Conservation (phyloP, 2,329 filamentous ascomycete species). For the Botrytis fabae region DNA sequence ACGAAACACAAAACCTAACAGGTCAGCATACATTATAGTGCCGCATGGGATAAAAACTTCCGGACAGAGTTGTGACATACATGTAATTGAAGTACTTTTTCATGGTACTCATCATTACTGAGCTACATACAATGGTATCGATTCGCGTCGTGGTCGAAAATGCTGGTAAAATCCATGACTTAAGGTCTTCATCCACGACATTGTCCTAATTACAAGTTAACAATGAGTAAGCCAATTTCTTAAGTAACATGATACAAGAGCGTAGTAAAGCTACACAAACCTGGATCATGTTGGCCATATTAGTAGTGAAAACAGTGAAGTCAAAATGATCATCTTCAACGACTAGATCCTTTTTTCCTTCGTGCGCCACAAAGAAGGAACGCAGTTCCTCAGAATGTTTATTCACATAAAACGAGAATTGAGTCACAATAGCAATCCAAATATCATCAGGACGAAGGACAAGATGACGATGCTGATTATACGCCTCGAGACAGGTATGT, state of each 20-base stretch:
- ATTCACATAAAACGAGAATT: neutral
- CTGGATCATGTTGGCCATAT: neutral
- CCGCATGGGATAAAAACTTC: neutral
- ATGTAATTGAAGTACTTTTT: neutral
- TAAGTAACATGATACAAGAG: neutral
- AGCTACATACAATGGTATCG: neutral
- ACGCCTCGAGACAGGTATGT: neutral
- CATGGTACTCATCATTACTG: neutral
- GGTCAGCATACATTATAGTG: neutral
- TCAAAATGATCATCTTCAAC: neutral
- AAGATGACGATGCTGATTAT: neutral
- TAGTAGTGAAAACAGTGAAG: neutral
- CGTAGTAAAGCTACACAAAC: neutral
- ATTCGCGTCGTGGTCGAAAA: neutral
- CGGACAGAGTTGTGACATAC: neutral
- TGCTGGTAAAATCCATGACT: neutral
- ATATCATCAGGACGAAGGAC: neutral
- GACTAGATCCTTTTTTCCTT: neutral
- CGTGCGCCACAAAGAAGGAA: neutral
- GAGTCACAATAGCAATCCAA: neutral
- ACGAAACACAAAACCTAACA: accelerated
- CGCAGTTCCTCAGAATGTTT: neutral
- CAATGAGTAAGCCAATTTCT: neutral
- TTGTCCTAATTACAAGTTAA: neutral
- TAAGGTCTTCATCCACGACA: neutral